Conservation (phyloP, 2,329 filamentous ascomycete species). For the Grosmannia huntii region DNA sequence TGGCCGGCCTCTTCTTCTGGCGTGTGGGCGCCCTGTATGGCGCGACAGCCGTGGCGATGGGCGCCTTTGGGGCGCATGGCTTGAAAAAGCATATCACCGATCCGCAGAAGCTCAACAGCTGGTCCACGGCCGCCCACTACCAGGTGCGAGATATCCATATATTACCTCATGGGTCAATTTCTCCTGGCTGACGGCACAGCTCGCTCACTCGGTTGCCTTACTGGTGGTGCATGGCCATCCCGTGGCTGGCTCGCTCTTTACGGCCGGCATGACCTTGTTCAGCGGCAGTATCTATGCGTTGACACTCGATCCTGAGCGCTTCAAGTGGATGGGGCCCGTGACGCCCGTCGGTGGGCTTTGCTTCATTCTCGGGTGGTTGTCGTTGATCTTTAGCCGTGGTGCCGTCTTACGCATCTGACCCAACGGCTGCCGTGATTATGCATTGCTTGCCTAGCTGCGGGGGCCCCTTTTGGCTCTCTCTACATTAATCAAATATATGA, state of each 20-base stretch:
- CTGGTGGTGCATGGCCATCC: conserved; percentile 46
- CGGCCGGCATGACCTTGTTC: conserved; percentile 55
- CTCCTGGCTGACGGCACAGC: conserved; percentile 23
- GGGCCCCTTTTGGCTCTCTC: neutral
- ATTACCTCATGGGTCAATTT: neutral
- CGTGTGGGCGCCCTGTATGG: conserved; percentile 50
- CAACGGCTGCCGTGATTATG: neutral
- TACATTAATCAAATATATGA: neutral
- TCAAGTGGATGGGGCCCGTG: conserved; percentile 48
- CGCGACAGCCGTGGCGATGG: conserved; percentile 46
- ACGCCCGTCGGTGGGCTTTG: conserved; percentile 52
- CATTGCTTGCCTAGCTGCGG: neutral
- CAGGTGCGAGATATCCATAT: conserved; percentile 30
- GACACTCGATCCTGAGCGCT: conserved; percentile 46
- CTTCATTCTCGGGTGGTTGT: conserved; percentile 51
- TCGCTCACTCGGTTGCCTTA: conserved; percentile 48
- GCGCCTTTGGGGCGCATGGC: conserved; percentile 57
- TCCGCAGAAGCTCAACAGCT: conserved; percentile 44
- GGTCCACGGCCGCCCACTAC: conserved; percentile 54
- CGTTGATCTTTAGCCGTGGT: conserved; percentile 18
- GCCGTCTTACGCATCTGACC: conserved; percentile 1
- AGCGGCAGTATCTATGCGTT: conserved; percentile 53
- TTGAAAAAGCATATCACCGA: conserved; percentile 49
- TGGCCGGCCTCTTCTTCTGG: conserved; percentile 32
- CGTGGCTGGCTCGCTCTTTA: conserved; percentile 44